Base-by-base conservation (phyloP, 768 basidiomycete genomes). In the Suillus alpinus region DNA sequence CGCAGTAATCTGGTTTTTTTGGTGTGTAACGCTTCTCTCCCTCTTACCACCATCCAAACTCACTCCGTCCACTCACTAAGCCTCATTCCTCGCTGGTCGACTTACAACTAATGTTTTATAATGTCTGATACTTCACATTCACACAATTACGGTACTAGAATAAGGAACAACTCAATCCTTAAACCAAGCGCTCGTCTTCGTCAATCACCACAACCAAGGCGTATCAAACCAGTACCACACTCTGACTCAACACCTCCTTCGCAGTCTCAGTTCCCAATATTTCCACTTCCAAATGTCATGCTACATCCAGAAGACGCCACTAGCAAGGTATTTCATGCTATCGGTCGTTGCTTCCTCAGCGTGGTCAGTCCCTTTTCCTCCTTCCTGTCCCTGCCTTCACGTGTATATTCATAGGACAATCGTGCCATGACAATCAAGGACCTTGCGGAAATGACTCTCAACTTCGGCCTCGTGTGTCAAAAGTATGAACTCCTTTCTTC, bases 341-440 rank as follows among this genome's bases (percentile, higher is more conserved):
- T 92, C 66, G 88, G 82, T 32, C 84, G 88, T 32, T 81, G 89
- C 32, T 85, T 92, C 65, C 80, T 90, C 68, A 86, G 89, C 37
- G 86, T 92, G 60, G 89, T 90, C 67, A 67, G 88, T 77, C 32
- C 62, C 40, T 49, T 26, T n/a, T 31, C 32, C 56, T 40, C 58
- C 16, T 29, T 62, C 49, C 13, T 59, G 37, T 59, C 63, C 65
- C 64, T 62, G 62, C 57, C 49, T 36, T 26, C 13, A 44, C 40
- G 31, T 62, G 49, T 32, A 18, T n/a, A 16, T 41, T 12, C 44
- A 23, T 59, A 91, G 88, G 84, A 88, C 68, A 92, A 92, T 73
- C 85, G 88, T 53, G 90, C 90, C 51, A 89, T 91, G 86, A 92
- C 90, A 44, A 88, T 92, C 76, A 92, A 92, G 72, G 90, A 92